These are phyloP conservation scores for Plasmodium falciparum DNA, from an alignment of 169 alveolate genomes.

Conservation along the genomic window DNA sequence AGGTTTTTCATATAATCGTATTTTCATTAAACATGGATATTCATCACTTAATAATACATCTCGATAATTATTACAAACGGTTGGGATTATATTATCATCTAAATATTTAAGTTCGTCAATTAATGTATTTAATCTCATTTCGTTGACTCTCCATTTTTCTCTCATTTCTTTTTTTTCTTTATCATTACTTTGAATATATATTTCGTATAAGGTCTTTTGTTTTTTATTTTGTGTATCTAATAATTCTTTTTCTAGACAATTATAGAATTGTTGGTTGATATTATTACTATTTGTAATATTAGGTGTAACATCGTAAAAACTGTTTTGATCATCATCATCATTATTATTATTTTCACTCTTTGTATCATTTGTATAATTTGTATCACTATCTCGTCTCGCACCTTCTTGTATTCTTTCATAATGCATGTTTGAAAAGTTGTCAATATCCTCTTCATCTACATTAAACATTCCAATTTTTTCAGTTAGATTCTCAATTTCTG, in stretches of 20 bases:
- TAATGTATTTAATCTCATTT: constrained; percentile 58
- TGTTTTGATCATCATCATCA: neutral
- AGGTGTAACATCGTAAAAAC: constrained; percentile 7
- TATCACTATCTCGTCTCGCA: neutral
- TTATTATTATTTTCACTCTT: neutral
- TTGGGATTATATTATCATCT: constrained; percentile 64
- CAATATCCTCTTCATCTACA: neutral
- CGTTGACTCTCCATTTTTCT: constrained; percentile 69
- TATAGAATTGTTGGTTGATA: constrained; percentile 36
- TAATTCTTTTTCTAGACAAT: constrained; percentile 54
- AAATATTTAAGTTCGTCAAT: constrained; percentile 37
- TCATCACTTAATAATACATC: constrained; percentile 74
- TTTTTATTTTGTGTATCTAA: constrained; percentile 9
- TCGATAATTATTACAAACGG: constrained; percentile 69
- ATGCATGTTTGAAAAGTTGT: constrained; percentile 4
- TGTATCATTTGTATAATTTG: neutral
- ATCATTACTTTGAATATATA: constrained; percentile 22
- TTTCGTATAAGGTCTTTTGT: constrained; percentile 18
- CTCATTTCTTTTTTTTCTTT: constrained; percentile 54
- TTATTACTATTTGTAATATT: neutral
- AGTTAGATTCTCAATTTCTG: constrained; percentile 54
- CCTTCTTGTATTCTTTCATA: too few species aligned
- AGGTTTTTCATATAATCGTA: constrained; percentile 44
- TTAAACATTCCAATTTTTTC: constrained; percentile 32
- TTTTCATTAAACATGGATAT: constrained; percentile 52